phyloP scores from a whole-genome alignment of 768 basidiomycete species.

The Cyathus striatus region DNA sequence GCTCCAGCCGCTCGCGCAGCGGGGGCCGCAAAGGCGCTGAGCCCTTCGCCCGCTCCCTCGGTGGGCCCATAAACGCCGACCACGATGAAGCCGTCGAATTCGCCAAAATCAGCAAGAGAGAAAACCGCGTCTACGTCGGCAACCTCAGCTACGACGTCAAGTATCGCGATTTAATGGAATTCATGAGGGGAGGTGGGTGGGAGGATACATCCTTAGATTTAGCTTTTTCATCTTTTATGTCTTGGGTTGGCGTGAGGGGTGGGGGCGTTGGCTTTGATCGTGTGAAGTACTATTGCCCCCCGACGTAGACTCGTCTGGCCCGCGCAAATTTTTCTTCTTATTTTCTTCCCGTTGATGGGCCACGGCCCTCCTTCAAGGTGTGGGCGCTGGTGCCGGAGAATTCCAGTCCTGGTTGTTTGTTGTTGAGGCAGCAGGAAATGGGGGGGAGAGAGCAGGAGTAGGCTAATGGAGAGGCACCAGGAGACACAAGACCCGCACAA shows the following conservation, averaged over 20 bases:
- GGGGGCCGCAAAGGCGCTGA: conserved; percentile 59
- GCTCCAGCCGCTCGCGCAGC: conserved; percentile 63
- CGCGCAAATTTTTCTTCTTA: too few species aligned
- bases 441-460: too few species aligned
- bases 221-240: conserved; percentile 40
- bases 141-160: conserved; percentile 99
- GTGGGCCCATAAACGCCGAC: conserved; percentile 85
- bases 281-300: conserved; percentile 5
- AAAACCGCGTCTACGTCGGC: conserved; percentile 97
- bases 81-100: conserved; percentile 95
- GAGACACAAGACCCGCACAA: too few species aligned
- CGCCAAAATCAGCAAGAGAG: conserved; percentile 93
- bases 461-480: too few species aligned
- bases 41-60: conserved; percentile 73
- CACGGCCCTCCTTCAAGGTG: too few species aligned
- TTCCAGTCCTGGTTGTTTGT: too few species aligned
- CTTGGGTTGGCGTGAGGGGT: conserved; percentile 17
- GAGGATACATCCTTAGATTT: conserved; percentile 64
- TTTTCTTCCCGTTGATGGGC: too few species aligned
- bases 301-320: too few species aligned
- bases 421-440: too few species aligned
- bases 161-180: conserved; percentile 98
- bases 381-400: too few species aligned
- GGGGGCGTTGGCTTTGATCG: conserved; percentile 1
- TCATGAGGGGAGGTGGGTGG: conserved; percentile 99